Evolutionary conservation across 1,139 yeast species (phyloP).

Genomic region (Sugiyamaella neomexicana): DNA sequence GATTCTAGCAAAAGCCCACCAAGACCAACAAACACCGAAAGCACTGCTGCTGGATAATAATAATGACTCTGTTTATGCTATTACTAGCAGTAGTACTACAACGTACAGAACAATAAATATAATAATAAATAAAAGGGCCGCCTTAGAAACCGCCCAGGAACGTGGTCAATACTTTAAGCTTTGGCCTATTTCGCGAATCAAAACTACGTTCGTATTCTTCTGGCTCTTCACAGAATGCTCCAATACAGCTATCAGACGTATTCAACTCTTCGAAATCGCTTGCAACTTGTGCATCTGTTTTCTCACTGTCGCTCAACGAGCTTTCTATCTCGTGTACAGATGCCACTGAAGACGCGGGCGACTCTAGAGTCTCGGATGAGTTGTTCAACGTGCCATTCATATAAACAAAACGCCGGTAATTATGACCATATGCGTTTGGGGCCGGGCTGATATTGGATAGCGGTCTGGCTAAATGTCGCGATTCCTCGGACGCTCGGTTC

Average conservation of each 20-base stretch:
- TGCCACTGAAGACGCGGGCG: constrained; percentile 5
- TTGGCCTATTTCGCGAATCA: constrained; percentile 22
- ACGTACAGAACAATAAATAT: constrained; percentile 5
- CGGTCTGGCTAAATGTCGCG: not conserved
- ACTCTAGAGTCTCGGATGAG: constrained; percentile 4
- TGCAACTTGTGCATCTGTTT: not conserved
- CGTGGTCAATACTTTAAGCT: constrained; percentile 21
- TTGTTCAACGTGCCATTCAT: constrained; percentile 13
- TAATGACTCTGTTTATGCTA: not conserved
- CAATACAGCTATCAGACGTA: not conserved
- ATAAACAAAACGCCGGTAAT: constrained; percentile 5
- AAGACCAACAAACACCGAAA: not conserved
- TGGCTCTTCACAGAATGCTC: constrained; percentile 25
- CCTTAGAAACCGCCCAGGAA: constrained; percentile 19
- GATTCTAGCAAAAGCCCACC: not conserved
- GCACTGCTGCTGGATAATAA: not conserved
- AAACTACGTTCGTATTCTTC: constrained; percentile 19
- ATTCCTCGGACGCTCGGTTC: too few relatives aligned
- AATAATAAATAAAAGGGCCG: constrained; percentile 2
- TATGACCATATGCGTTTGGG: not conserved
- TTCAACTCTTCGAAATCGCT: not conserved
- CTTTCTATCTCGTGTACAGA: not conserved
- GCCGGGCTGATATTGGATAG: not conserved
- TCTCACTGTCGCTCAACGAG: too few relatives aligned
- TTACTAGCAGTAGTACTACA: not conserved